These are phyloP conservation scores for Tetrahymena elliotti DNA, from an alignment of 73 alveolate genomes.

Conservation along the genomic window DNA sequence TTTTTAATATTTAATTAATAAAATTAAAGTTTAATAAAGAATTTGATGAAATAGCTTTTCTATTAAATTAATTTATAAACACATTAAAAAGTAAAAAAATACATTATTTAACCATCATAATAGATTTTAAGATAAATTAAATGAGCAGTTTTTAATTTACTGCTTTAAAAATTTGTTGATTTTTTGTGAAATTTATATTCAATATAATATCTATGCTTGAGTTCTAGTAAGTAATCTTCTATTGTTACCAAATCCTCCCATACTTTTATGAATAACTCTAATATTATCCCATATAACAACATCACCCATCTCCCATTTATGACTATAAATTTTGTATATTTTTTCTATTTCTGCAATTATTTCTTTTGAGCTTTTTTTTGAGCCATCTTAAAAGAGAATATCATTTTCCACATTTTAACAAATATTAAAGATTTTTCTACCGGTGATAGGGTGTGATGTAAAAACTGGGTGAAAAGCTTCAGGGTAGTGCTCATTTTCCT, in stretches of 20 bases:
- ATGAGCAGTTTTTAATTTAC: neutral
- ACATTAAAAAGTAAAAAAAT: too few species aligned
- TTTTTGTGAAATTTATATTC: neutral
- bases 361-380: neutral
- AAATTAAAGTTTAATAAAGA: too few species aligned
- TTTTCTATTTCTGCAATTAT: neutral
- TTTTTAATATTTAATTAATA: too few species aligned
- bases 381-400: neutral
- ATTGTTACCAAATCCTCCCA: constrained; percentile 6
- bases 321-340: neutral
- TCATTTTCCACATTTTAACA: neutral
- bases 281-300: constrained; percentile 29
- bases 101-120: too few species aligned
- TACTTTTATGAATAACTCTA: constrained; percentile 11
- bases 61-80: too few species aligned
- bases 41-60: too few species aligned
- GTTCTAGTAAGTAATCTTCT: constrained; percentile 2
- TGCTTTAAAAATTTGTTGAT: neutral
- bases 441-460: neutral
- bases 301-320: constrained; percentile 36
- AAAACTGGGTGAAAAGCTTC: neutral
- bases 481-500: neutral
- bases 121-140: too few species aligned
- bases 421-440: neutral
- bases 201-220: neutral